Evolutionary conservation across 495 filamentous ascomycete species (phyloP), one percentile per base, ranked within the genome.

Genomic region (Platismatia glauca): DNA sequence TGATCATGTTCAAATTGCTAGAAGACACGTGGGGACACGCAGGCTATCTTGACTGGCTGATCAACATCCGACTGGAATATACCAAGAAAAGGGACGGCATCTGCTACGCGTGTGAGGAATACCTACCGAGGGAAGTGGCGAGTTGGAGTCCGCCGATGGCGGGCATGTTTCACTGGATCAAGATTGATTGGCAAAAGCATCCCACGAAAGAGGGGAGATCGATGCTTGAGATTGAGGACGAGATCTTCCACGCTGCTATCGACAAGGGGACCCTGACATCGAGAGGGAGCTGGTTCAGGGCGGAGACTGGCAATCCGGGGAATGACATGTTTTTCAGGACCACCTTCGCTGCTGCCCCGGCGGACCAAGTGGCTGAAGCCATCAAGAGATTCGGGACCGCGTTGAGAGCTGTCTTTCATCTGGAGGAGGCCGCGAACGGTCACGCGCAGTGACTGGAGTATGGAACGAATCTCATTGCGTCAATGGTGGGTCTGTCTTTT

Each of bases 161-260:
- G n/a, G 94, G 94, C 70, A 98, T 98, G 94, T 98, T 98, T 81
- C 86, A 90, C 70, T 97, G 94, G 94, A 77, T 98, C 41, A 79
- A 86, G 60, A 76, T 98, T 22, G 82, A 94, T 69, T 86, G 84
- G 75, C 77, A 74, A 34, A 83, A 84, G 62, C 91, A 97, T 74
- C 92, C 91, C 1, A 63, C 75, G 34, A 77, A 78, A 4, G 71
- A 74, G 24, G 78, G 72, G n/a, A 86, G 84, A 69, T 74, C 76
- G 37, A 77, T 88, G 65, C 73, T 84, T 24, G 81, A 82, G 16
- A 86, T 97, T 35, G 94, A 98, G 73, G 87, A 95, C 58, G 84
- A 87, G 44, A 86, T 98, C 56, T 97, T 94, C 79, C 68, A 86
- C 58, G 77, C 80, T 22, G 81, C 85, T 57, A 82, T 97, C 46